These are phyloP conservation scores for Russula vinacea DNA, from an alignment of 768 basidiomycete species.

Conservation along the genomic window DNA sequence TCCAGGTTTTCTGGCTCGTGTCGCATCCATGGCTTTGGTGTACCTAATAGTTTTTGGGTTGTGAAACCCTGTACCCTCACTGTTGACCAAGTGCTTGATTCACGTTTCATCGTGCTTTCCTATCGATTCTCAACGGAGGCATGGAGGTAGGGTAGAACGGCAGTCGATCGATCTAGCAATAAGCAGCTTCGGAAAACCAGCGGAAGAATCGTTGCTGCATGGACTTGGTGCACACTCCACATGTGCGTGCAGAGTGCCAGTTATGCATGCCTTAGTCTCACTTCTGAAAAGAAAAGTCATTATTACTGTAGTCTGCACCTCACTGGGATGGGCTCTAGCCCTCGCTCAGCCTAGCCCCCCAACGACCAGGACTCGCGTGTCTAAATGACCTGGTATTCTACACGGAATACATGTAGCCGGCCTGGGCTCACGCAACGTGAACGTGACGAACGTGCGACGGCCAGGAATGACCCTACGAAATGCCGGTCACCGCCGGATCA, in stretches of 20 bases:
- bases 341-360: neutral
- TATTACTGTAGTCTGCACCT: neutral
- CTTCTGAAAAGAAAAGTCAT: neutral
- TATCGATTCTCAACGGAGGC: neutral
- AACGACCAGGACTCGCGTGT: neutral
- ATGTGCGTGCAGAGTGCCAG: neutral
- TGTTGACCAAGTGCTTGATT: neutral
- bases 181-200: neutral
- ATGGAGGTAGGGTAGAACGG: neutral
- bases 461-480: neutral
- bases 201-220: neutral
- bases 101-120: neutral
- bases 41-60: constrained; percentile 15
- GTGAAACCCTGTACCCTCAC: constrained; percentile 3
- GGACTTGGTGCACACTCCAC: constrained; percentile 3
- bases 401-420: neutral
- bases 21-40: neutral
- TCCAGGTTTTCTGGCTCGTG: constrained; percentile 3
- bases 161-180: neutral
- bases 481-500: neutral
- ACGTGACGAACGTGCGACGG: constrained; percentile 15
- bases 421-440: too few relatives aligned
- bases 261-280: too few relatives aligned
- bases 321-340: neutral
- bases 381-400: neutral